These are phyloP conservation scores for Zymoseptoria tritici DNA, from an alignment of 2,329 filamentous ascomycete genomes.

Conservation along the genomic window DNA sequence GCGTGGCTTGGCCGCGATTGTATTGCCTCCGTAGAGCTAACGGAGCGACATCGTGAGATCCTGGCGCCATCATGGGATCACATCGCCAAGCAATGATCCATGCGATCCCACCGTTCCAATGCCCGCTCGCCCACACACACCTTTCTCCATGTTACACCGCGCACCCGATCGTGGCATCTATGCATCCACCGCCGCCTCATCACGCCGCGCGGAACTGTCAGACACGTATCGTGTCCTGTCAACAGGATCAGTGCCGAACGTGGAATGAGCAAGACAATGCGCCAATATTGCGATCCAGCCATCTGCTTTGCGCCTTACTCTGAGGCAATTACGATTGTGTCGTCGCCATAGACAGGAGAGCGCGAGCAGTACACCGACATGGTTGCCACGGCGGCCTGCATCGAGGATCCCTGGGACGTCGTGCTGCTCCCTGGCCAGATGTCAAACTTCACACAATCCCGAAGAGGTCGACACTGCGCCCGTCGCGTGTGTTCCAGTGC, in stretches of 20 bases:
- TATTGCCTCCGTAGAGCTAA: conserved; percentile 9
- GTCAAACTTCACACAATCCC: conserved; percentile 10
- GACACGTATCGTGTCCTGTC: conserved; percentile 18
- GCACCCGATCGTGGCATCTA: neutral
- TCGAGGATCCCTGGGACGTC: neutral
- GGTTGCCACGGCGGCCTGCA: conserved; percentile 1
- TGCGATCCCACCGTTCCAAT: conserved; percentile 5
- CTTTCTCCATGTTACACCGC: neutral
- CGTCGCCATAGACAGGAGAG: neutral
- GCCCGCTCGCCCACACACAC: neutral
- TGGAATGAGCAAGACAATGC: neutral
- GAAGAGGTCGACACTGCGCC: conserved; percentile 1
- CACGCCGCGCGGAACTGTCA: conserved; percentile 12
- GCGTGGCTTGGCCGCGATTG: no score
- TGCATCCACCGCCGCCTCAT: neutral
- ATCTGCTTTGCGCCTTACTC: neutral
- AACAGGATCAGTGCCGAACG: conserved; percentile 15
- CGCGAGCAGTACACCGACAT: neutral
- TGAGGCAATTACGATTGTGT: neutral
- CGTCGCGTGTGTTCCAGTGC: neutral
- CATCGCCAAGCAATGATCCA: conserved; percentile 9
- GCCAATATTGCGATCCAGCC: neutral
- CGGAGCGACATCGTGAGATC: conserved; percentile 12
- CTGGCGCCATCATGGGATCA: conserved; percentile 12
- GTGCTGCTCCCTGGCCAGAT: conserved; percentile 7